Evolutionary conservation across 2,329 filamentous ascomycete genomes (phyloP), one percentile per base, ranked within the genome.

Genomic region (Aaosphaeria pasadenensis): DNA sequence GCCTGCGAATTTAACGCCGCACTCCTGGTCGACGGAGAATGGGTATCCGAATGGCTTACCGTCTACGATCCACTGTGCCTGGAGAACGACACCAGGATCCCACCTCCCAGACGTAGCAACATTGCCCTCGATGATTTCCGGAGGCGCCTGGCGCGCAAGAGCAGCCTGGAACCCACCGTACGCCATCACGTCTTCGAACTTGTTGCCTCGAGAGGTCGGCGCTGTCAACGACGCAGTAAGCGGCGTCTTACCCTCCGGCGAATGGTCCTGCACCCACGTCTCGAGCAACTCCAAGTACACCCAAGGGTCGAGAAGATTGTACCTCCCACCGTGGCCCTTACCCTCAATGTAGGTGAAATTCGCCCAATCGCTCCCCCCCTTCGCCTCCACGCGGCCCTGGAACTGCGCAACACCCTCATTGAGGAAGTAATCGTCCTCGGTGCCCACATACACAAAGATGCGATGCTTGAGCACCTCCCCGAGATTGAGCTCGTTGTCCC

Each of bases 351-450:
- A 60, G 0, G 70, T 71, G 42, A 72, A 46, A 43, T 71, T 71
- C 1, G 68, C 68, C 70, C 70, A 72, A 0, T 58, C 62, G 1
- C 51, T 7, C 6, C 68, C 70, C 6, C 66, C 67, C 2, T 50
- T 55, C 4, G 58, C 64, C 39, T 69, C 60, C 5, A 66, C 62
- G 1, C 57, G 54, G 39, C 62, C 63, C 48, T 69, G 59, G 49
- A 71, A 72, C 44, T 67, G 55, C 35, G 49, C 39, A 0, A 72
- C 70, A 9, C 66, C 69, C 49, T 67, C 64, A 39, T 71, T 69
- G 38, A 71, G 59, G 47, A 59, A 71, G 48, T 71, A 71, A 24
- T 64, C 52, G 44, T 72, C 69, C 50, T 55, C 58, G 1, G 51
- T 53, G 9, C 70, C 68, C 4, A 72, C 69, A 43, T 71, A 71